Percentiles rank a stretch among this genome's conserved stretches.
Evolutionary conservation across 306 rosid genomes (phyloP).

Genomic region (Echinosophora koreensis): DNA sequence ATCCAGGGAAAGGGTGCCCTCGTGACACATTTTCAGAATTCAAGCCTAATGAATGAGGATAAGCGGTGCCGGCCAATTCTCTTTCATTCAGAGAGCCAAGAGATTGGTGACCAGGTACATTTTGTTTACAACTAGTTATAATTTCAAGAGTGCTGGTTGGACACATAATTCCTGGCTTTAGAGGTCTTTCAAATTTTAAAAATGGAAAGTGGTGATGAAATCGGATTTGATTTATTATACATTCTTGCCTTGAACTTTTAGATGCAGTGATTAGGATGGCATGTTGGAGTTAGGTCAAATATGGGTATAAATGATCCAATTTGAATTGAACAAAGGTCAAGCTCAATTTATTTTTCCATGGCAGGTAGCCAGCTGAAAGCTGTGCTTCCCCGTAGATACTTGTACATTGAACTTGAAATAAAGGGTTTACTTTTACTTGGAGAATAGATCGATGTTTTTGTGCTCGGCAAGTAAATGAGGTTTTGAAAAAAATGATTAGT

Average conservation of each 20-base stretch:
- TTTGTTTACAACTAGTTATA: conserved; percentile 32
- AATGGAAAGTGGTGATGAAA: not conserved
- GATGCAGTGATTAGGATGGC: not conserved
- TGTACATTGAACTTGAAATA: not conserved
- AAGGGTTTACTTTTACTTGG: not conserved
- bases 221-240: not conserved
- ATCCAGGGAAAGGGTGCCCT: conserved; percentile 95
- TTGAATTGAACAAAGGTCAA: not conserved
- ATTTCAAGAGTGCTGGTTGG: not conserved
- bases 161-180: conserved; percentile 4
- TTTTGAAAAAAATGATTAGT: not conserved
- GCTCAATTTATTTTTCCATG: not conserved
- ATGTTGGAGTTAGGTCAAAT: too few species aligned
- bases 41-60: conserved; percentile 95
- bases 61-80: conserved; percentile 93
- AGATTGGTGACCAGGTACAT: conserved; percentile 72
- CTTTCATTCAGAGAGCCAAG: conserved; percentile 91
- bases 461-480: not conserved
- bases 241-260: conserved; percentile 9
- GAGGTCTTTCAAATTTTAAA: not conserved
- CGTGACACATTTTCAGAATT: conserved; percentile 92
- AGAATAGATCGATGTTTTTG: not conserved
- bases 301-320: too few species aligned
- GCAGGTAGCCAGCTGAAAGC: not conserved
- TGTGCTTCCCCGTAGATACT: too few species aligned